A percentile compares a stretch with the other conserved stretches of the same genome.
Evolutionary conservation across 2,329 filamentous ascomycete genomes (phyloP).

Genomic region (Hymenoscyphus albidus): DNA sequence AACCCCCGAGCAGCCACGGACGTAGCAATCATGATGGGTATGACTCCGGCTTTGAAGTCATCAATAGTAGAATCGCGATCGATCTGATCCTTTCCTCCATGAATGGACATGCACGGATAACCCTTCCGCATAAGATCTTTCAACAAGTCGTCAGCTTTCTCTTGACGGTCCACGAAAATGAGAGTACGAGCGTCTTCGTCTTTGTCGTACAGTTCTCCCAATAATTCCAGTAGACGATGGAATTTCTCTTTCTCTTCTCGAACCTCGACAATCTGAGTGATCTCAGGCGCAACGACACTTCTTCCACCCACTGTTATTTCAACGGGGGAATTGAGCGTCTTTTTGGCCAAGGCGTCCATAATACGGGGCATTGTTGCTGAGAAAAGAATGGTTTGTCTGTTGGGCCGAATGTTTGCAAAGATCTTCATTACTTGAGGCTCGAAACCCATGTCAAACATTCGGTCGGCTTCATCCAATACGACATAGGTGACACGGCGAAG

Average conservation of each 20-base stretch:
- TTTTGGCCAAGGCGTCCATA: conserved; percentile 86
- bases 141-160: conserved; percentile 77
- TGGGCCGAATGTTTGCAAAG: conserved; percentile 83
- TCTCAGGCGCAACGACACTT: conserved; percentile 84
- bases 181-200: conserved; percentile 88
- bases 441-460: conserved; percentile 99
- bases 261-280: conserved; percentile 89
- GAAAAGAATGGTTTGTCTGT: conserved; percentile 91
- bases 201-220: conserved; percentile 79
- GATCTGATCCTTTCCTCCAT: conserved; percentile 89
- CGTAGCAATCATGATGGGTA: conserved; percentile 88
- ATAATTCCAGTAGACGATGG: conserved; percentile 73
- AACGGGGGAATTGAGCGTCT: conserved; percentile 78
- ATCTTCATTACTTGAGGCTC: conserved; percentile 98
- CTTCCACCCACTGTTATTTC: conserved; percentile 90
- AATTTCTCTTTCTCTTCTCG: conserved; percentile 82
- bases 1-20: conserved; percentile 92
- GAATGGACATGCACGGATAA: conserved; percentile 89
- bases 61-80: conserved; percentile 89
- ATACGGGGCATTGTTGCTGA: conserved; percentile 94
- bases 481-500: conserved; percentile 86
- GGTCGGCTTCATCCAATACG: conserved; percentile 93
- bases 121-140: conserved; percentile 78
- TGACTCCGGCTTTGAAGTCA: conserved; percentile 88
- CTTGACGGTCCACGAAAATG: conserved; percentile 89